These are phyloP conservation scores for Colletotrichum phormii DNA, from an alignment of 2,329 filamentous ascomycete species.

Conservation along the genomic window DNA sequence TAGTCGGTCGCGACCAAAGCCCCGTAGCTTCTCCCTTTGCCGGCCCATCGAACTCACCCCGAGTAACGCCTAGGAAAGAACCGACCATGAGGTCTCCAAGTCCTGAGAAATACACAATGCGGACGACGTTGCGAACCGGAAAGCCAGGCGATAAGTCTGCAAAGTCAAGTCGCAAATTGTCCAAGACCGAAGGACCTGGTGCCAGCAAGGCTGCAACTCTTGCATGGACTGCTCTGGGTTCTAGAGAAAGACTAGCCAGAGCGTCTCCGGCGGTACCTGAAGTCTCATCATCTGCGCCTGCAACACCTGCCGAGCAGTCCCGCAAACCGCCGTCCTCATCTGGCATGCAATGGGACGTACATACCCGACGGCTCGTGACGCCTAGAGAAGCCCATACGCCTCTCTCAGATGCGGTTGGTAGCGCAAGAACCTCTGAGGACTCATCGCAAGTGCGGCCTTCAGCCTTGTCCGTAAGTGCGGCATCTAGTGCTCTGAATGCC, in stretches of 20 bases:
- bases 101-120: constrained; percentile 71
- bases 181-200: constrained; percentile 60
- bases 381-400: constrained; percentile 49
- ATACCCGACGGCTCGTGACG: constrained; percentile 62
- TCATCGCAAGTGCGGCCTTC: constrained; percentile 53
- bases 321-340: constrained; percentile 45
- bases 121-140: constrained; percentile 68
- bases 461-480: constrained; percentile 65
- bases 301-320: constrained; percentile 46
- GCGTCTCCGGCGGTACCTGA: constrained; percentile 41
- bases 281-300: constrained; percentile 39
- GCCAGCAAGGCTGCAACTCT: constrained; percentile 73
- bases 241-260: constrained; percentile 50
- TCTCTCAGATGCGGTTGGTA: constrained; percentile 42
- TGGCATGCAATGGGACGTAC: constrained; percentile 64
- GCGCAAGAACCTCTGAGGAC: constrained; percentile 54
- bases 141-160: constrained; percentile 56
- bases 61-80: constrained; percentile 48
- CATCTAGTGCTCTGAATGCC: constrained; percentile 64
- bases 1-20: constrained; percentile 47
- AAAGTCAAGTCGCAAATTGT: constrained; percentile 53
- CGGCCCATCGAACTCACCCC: constrained; percentile 45
- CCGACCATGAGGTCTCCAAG: constrained; percentile 62
- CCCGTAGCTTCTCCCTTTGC: constrained; percentile 39
- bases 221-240: constrained; percentile 66